phyloP scores from a whole-genome alignment of 2,329 filamentous ascomycete genomes.

The Didymella glomerata region DNA sequence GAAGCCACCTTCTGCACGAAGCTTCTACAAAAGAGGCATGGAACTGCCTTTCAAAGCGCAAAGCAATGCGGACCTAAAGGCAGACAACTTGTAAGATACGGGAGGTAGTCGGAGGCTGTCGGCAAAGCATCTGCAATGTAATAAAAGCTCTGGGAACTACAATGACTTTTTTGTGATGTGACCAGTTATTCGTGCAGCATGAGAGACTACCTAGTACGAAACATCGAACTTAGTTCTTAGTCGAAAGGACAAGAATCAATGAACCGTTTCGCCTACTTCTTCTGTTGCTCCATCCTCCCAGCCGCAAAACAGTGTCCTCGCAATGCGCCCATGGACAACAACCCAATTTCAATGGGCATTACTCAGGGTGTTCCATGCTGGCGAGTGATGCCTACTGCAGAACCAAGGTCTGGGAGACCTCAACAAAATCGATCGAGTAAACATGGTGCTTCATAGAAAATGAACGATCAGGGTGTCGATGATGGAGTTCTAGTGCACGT shows the following conservation, averaged over 20 bases:
- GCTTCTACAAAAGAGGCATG: background rate
- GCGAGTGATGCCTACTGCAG: background rate
- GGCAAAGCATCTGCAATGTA: too few species aligned
- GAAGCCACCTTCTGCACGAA: background rate
- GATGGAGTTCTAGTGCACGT: constrained; percentile 3
- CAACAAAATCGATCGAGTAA: background rate
- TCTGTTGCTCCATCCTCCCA: background rate
- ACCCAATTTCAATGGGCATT: background rate
- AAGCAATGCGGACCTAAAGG: too few species aligned
- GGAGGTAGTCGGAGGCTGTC: too few species aligned
- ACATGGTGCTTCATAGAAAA: background rate
- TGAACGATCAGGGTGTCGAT: background rate
- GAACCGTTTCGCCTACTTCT: background rate
- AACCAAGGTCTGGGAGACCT: background rate
- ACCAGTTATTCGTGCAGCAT: too few species aligned
- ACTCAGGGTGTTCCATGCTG: background rate
- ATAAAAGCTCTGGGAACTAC: too few species aligned
- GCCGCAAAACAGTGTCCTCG: background rate
- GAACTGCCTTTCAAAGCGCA: background rate
- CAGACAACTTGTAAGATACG: too few species aligned
- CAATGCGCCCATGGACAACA: background rate
- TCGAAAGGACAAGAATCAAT: background rate
- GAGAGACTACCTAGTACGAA: background rate
- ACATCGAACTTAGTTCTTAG: background rate
- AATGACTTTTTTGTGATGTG: too few species aligned